Evolutionary conservation across 163 green algal species (phyloP), one percentile per base, ranked within the genome.

Genomic region (Botryococcus braunii): DNA sequence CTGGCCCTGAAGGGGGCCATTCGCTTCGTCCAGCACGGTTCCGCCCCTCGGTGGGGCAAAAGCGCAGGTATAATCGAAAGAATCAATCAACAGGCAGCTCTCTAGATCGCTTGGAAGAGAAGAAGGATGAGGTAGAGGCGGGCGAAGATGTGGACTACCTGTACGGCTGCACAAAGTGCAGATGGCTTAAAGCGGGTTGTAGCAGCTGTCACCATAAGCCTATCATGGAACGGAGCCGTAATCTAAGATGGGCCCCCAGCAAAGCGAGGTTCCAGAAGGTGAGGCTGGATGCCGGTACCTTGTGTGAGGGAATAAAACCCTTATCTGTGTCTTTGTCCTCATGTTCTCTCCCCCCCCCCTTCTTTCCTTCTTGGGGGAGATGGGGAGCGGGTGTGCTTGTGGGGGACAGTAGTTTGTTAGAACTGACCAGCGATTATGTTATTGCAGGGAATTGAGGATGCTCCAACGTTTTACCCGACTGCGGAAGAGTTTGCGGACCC

Each of bases 401-500:
- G n/a, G n/a, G n/a, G n/a, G n/a, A n/a, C n/a, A n/a, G n/a, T n/a
- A n/a, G n/a, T n/a, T n/a, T n/a, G n/a, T n/a, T n/a, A n/a, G n/a
- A n/a, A n/a, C n/a, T n/a, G n/a, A n/a, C n/a, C n/a, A n/a, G n/a
- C n/a, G n/a, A n/a, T n/a, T n/a, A 11, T 43, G 27, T 39, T 31
- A 13, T 29, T 25, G 34, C 70, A 76, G 70, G 40, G 65, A 43
- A 72, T 72, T 3, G 61, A 38, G n/a, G 60, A 34, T 0, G 62
- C 82, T 0, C 81, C 83, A 0, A 86, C 80, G 11, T 96, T 90
- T 61, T 72, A 79, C 49, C 92, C 92, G 2, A 95, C 87, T 1
- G 63, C 73, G 3, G 89, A 93, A 60, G 82, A 97, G 77, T 97
- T 95, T 36, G 36, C 27, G 1, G 87, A 97, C 70, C 92, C 92